phyloP scores from a whole-genome alignment of 768 basidiomycete species.

The Leccinum longicurvipes region DNA sequence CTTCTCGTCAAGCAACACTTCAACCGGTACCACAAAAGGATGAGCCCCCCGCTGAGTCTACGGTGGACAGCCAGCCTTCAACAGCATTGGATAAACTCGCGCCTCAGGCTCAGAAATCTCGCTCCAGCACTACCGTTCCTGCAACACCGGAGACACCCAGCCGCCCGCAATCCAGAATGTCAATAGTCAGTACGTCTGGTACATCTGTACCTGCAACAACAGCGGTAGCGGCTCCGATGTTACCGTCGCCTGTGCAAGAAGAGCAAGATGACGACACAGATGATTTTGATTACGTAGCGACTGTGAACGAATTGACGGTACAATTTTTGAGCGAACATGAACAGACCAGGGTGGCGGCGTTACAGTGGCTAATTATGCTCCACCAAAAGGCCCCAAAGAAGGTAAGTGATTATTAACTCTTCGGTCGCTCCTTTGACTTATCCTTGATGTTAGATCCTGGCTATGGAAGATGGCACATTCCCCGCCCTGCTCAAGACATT shows the following conservation, averaged over 20 bases:
- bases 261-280: slow-evolving; percentile 59
- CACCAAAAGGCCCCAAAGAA: slow-evolving; percentile 97
- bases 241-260: slow-evolving; percentile 29
- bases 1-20: slow-evolving; percentile 50
- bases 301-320: slow-evolving; percentile 87
- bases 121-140: slow-evolving; percentile 21
- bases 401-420: slow-evolving; percentile 38
- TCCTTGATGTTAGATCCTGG: slow-evolving; percentile 64
- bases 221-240: slow-evolving; percentile 18
- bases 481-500: slow-evolving; percentile 92
- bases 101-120: slow-evolving; percentile 32
- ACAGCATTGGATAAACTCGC: slow-evolving; percentile 37
- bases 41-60: slow-evolving; percentile 44
- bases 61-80: slow-evolving; percentile 31
- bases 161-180: slow-evolving; percentile 63
- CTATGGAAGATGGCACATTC: slow-evolving; percentile 96
- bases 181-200: slow-evolving; percentile 41
- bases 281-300: slow-evolving; percentile 87
- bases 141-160: slow-evolving; percentile 39
- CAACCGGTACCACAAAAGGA: slow-evolving; percentile 45
- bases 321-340: slow-evolving; percentile 97
- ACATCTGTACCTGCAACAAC: slow-evolving; percentile 29
- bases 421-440: background rate
- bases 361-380: slow-evolving; percentile 98
- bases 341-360: slow-evolving; percentile 90